These are phyloP conservation scores for Capronia epimyces DNA, from an alignment of 2,329 filamentous ascomycete species.

Conservation along the genomic window DNA sequence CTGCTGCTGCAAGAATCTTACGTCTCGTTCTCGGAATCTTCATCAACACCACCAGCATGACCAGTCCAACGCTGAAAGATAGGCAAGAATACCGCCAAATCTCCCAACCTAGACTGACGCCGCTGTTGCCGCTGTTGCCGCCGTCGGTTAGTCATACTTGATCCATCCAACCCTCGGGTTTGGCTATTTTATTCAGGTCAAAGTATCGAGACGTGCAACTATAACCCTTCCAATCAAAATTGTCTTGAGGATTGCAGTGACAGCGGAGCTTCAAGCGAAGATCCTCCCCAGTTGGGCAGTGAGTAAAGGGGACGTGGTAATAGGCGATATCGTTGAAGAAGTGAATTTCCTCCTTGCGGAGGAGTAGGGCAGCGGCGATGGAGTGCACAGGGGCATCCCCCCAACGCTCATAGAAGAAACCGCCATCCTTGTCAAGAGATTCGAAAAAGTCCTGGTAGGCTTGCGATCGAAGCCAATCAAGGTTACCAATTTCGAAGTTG, in stretches of 20 bases:
- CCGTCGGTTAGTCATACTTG: slow-evolving; percentile 44
- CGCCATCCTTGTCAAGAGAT: slow-evolving; percentile 78
- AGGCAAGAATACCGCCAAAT: slow-evolving; percentile 20
- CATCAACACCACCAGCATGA: slow-evolving; percentile 24
- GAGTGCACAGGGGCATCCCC: slow-evolving; percentile 96
- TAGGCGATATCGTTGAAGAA: slow-evolving; percentile 99
- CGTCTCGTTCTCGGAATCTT: slow-evolving; percentile 26
- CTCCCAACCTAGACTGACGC: slow-evolving; percentile 14
- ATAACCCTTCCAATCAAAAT: slow-evolving; percentile 99
- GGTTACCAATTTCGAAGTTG: slow-evolving; percentile 94
- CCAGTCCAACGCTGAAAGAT: slow-evolving; percentile 15
- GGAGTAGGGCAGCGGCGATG: slow-evolving; percentile 81
- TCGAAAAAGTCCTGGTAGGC: slow-evolving; percentile 89
- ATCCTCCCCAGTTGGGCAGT: slow-evolving; percentile 90
- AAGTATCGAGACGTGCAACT: slow-evolving; percentile 88
- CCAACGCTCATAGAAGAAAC: slow-evolving; percentile 99
- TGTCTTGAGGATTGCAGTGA: slow-evolving; percentile 90
- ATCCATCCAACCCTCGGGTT: slow-evolving; percentile 79
- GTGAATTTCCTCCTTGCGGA: slow-evolving; percentile 90
- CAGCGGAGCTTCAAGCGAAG: slow-evolving; percentile 78
- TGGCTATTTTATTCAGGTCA: slow-evolving; percentile 71
- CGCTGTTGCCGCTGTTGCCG: slow-evolving; percentile 1
- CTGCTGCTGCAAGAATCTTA: slow-evolving; percentile 22
- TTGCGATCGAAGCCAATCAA: slow-evolving; percentile 87
- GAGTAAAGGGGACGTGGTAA: slow-evolving; percentile 95